phyloP scores from a whole-genome alignment of 2,329 filamentous ascomycete genomes.

The Corniculantispora saksenae region DNA sequence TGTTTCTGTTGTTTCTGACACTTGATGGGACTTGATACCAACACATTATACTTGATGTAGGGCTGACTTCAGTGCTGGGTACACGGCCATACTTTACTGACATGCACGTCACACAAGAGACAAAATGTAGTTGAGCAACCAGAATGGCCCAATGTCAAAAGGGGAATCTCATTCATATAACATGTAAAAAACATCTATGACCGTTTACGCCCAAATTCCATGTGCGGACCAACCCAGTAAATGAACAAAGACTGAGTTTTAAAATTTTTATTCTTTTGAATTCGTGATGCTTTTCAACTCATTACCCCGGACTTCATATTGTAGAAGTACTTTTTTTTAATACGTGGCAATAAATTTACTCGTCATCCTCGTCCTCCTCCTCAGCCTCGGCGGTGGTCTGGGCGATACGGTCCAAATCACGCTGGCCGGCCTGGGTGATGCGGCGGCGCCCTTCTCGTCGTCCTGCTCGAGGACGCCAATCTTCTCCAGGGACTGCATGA shows the following conservation, averaged over 20 bases:
- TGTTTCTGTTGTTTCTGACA: too few species aligned
- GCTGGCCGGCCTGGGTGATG: constrained; percentile 97
- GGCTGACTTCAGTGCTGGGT: too few species aligned
- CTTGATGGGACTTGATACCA: too few species aligned
- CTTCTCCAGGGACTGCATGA: constrained; percentile 97
- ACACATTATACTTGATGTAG: too few species aligned
- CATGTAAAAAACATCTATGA: constrained; percentile 18
- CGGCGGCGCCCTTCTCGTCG: constrained; percentile 96
- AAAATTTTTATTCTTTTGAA: neutral
- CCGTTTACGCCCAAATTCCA: constrained; percentile 20
- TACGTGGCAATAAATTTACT: constrained; percentile 48
- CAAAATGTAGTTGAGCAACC: constrained; percentile 14
- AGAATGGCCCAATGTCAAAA: constrained; percentile 18
- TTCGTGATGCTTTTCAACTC: neutral
- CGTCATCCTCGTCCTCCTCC: constrained; percentile 66
- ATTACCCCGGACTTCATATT: neutral
- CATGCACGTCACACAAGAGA: neutral
- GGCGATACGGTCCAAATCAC: constrained; percentile 96
- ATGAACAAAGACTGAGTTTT: neutral
- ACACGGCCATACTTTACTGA: neutral
- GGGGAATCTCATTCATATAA: constrained; percentile 21
- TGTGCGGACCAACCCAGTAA: constrained; percentile 14
- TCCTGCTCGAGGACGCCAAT: constrained; percentile 97
- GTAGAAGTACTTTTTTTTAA: neutral
- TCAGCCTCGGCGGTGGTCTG: constrained; percentile 76